Conservation (phyloP, 352 stramenopile species). For the Globisporangium rhizosaccharum region DNA sequence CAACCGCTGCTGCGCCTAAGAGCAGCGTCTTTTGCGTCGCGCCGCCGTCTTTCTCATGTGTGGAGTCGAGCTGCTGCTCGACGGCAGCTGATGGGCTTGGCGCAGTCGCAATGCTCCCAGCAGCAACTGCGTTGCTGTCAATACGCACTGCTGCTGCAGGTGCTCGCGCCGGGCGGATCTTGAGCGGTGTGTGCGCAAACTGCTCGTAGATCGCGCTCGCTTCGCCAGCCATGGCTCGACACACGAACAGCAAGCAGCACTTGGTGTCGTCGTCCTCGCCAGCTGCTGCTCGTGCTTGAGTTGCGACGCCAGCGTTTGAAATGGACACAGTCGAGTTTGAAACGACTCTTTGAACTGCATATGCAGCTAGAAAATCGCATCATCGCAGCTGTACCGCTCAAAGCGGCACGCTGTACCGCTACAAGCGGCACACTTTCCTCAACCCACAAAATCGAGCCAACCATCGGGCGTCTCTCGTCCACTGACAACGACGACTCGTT, state of each 20-base stretch:
- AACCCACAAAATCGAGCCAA: background rate
- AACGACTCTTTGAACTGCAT: too few relatives aligned
- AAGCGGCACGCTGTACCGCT: background rate
- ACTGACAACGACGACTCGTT: background rate
- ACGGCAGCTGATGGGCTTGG: background rate
- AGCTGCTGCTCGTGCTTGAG: too few relatives aligned
- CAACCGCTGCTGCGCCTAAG: background rate
- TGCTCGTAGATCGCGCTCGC: slow-evolving; percentile 36
- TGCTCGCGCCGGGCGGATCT: slow-evolving; percentile 22
- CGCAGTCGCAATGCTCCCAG: background rate
- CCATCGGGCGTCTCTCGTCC: background rate
- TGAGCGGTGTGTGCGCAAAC: slow-evolving; percentile 39
- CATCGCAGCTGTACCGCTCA: background rate
- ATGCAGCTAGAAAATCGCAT: too few relatives aligned
- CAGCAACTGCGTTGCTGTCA: background rate
- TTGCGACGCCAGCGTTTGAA: too few relatives aligned
- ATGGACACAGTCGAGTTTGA: too few relatives aligned
- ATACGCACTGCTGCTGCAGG: background rate
- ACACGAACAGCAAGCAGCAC: too few relatives aligned
- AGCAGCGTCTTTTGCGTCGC: slow-evolving; percentile 9
- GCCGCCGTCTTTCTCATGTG: background rate
- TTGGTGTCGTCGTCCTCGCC: too few relatives aligned
- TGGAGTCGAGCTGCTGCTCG: background rate
- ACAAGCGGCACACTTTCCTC: background rate
- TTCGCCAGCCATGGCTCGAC: slow-evolving; percentile 1